Evolutionary conservation across 441 rosid species (phyloP).

Genomic region (Viola pubescens): DNA sequence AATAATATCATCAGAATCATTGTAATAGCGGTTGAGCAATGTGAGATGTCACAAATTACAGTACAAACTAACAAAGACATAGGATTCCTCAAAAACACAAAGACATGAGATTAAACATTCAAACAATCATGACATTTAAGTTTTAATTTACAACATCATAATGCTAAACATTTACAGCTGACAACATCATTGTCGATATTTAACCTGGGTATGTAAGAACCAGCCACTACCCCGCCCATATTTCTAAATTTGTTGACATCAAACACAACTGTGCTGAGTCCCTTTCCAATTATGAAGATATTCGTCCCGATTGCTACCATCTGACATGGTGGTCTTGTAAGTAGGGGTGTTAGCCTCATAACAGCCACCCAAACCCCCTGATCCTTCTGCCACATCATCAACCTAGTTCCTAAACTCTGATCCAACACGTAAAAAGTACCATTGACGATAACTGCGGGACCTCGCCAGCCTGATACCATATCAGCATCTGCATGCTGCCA

Average conservation of each 20-base stretch:
- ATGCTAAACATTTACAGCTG: constrained; percentile 50
- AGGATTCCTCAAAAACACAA: too few relatives aligned
- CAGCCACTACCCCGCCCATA: constrained; percentile 50
- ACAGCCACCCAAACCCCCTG: constrained; percentile 54
- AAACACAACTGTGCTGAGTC: constrained; percentile 56
- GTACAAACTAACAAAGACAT: too few relatives aligned
- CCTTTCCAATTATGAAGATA: constrained; percentile 62
- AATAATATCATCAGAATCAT: too few relatives aligned
- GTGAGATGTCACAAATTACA: too few relatives aligned
- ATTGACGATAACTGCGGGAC: constrained; percentile 56
- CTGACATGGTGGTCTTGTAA: constrained; percentile 62
- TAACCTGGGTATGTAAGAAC: constrained; percentile 54
- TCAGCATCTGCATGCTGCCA: constrained; percentile 65
- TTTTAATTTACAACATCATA: constrained; percentile 23
- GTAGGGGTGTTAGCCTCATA: constrained; percentile 53
- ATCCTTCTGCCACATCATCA: constrained; percentile 59
- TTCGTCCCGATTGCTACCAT: constrained; percentile 55
- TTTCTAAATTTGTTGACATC: constrained; percentile 45
- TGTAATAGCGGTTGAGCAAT: too few relatives aligned
- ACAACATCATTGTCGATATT: constrained; percentile 39
- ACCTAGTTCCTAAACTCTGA: constrained; percentile 62
- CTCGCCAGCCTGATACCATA: constrained; percentile 67
- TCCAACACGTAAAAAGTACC: constrained; percentile 62
- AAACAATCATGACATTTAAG: too few relatives aligned
- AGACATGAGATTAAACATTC: too few relatives aligned